Base-by-base conservation (phyloP, 768 basidiomycete genomes). In the Pulveroboletus sp. region DNA sequence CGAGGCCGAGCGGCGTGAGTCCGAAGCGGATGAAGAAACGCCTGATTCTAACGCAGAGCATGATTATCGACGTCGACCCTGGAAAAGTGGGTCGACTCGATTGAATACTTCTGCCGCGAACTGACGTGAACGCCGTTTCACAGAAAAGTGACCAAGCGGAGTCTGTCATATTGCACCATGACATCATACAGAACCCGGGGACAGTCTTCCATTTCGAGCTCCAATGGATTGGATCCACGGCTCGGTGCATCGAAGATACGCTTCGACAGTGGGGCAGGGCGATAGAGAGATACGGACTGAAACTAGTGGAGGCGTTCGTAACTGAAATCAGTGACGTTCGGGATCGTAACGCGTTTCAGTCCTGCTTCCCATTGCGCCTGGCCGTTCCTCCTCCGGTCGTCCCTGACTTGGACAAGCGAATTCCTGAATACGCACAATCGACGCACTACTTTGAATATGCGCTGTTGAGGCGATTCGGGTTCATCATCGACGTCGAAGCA, bases 191-290 rank as follows among this genome's bases (percentile, higher is more conserved):
- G 67, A 97, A 97, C 61, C 89, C 92, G 0, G 80, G 76, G n/a
- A 95, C 87, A 24, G 90, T 89, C 50, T 96, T 96, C 71, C 95
- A 98, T 67, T 93, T 98, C 59, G 94, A 99, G 68, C 75, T 99
- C 24, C 90, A 95, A 53, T 99, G 96, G 95, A 86, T 98, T 34
- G 93, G 92, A 3, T 88, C 93, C 2, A 93, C 93, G 1, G 92
- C 93, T 20, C 81, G 89, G 19, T 86, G 85, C 54, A 88, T 98
- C 44, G 94, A 97, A 55, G 93, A 95, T 56, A 79, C 86, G 44
- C 75, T 96, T 20, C 81, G 86, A 32, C 76, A 80, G 44, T 93
- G 93, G 88, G 81, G 80, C 47, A 76, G 89, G 34, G 77, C 80
- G 5, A 89, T 94, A 38, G 93, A 95, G 54, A 79, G 85, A 43